Evolutionary conservation across 2,329 filamentous ascomycete species (phyloP).

Genomic region (Fusarium coicis): DNA sequence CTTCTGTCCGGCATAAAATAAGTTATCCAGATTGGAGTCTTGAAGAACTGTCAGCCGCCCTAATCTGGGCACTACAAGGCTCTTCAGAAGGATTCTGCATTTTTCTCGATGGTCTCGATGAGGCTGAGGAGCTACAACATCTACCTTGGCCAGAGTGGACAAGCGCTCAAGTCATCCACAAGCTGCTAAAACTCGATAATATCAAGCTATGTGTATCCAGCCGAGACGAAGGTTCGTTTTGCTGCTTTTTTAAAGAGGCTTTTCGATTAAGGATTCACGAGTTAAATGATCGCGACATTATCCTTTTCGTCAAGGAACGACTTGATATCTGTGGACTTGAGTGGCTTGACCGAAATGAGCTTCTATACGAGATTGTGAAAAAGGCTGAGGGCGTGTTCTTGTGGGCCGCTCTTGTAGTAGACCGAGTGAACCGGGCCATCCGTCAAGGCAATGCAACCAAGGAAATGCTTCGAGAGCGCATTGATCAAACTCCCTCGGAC

Average conservation of each 20-base stretch:
- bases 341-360: rapidly evolving
- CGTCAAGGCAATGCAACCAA: rapidly evolving
- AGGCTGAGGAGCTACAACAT: not conserved
- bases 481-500: not conserved
- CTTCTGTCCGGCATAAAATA: no score
- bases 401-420: not conserved
- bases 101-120: not conserved
- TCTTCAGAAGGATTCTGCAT: not conserved
- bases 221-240: not conserved
- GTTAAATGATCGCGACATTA: not conserved
- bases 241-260: rapidly evolving
- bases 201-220: not conserved
- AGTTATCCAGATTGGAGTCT: not conserved
- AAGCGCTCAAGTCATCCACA: not conserved
- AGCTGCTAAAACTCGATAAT: rapidly evolving
- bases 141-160: not conserved
- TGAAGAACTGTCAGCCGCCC: not conserved
- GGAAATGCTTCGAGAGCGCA: not conserved
- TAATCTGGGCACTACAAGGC: rapidly evolving
- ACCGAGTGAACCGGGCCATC: not conserved
- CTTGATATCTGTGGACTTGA: not conserved
- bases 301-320: not conserved
- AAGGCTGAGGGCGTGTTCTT: not conserved
- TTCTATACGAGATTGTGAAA: not conserved
- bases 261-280: not conserved